phyloP scores from a whole-genome alignment of 192 early-diverging fungal species.

The Coemansia sp. region DNA sequence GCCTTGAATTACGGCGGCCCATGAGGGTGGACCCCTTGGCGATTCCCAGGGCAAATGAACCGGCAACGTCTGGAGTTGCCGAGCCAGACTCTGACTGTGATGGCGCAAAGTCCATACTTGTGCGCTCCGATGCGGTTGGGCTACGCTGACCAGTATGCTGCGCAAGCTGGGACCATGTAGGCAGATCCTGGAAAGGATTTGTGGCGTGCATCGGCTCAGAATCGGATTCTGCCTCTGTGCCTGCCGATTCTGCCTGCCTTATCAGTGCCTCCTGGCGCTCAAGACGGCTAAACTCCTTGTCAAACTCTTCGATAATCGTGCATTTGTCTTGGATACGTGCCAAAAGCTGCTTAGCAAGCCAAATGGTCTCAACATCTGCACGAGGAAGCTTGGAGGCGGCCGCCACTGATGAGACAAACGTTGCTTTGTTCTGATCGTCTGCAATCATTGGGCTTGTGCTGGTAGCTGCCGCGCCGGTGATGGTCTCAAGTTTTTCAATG shows the following conservation, averaged over 20 bases:
- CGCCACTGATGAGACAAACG: conserved; percentile 3
- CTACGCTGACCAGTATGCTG: conserved; percentile 26
- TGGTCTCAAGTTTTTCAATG: conserved; percentile 37
- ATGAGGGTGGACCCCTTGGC: conserved; percentile 20
- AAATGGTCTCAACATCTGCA: conserved; percentile 52
- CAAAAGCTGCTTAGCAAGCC: conserved; percentile 51
- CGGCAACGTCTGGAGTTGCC: conserved; percentile 28
- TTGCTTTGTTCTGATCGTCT: neutral
- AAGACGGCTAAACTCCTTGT: conserved; percentile 47
- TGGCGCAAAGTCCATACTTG: conserved; percentile 37
- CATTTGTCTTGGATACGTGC: conserved; percentile 40
- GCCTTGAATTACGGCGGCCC: conserved; percentile 42
- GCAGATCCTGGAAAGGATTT: conserved; percentile 20
- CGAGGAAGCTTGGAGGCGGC: conserved; percentile 20
- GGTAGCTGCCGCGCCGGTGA: conserved; percentile 17
- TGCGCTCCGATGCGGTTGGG: conserved; percentile 42
- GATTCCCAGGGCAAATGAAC: conserved; percentile 13
- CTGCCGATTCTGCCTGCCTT: conserved; percentile 34
- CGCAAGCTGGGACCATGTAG: conserved; percentile 51
- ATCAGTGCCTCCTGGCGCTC: conserved; percentile 45
- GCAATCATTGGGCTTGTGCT: neutral
- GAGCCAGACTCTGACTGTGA: conserved; percentile 48
- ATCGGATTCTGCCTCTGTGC: conserved; percentile 7
- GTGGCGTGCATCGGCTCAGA: neutral
- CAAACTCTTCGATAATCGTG: conserved; percentile 49